Conservation (phyloP, 768 basidiomycete genomes). For the Phylloporus sp. region DNA sequence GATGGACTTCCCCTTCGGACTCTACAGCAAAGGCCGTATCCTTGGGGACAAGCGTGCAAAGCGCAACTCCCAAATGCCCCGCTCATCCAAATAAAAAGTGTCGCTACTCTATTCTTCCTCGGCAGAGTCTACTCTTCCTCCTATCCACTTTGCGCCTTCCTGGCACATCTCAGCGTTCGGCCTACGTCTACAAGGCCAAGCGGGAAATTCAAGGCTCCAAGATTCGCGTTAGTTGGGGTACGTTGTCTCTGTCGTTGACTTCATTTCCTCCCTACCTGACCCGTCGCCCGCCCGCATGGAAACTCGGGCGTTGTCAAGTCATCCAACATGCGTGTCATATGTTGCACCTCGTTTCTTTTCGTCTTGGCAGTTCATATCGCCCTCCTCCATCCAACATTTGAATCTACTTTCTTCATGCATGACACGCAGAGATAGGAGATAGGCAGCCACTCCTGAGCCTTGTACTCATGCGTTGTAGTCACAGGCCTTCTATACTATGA, state of each 20-base stretch:
- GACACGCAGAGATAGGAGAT: no score
- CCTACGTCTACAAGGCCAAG: constrained; percentile 98
- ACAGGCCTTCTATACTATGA: no score
- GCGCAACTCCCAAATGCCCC: constrained; percentile 96
- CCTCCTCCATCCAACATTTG: constrained; percentile 66
- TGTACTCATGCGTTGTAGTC: no score
- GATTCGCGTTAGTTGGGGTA: constrained; percentile 97
- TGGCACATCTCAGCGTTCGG: constrained; percentile 63
- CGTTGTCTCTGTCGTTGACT: constrained; percentile 25
- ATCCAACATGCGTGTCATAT: constrained; percentile 84
- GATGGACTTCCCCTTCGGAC: constrained; percentile 44
- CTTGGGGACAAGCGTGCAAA: constrained; percentile 98
- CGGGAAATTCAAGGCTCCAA: constrained; percentile 91
- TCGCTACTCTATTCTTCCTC: constrained; percentile 92
- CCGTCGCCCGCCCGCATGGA: constrained; percentile 87
- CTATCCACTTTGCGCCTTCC: neutral
- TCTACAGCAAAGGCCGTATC: constrained; percentile 95
- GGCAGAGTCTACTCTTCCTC: constrained; percentile 71
- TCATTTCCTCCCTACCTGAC: neutral
- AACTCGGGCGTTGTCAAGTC: constrained; percentile 93
- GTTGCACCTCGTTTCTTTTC: constrained; percentile 21
- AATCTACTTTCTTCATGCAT: no score
- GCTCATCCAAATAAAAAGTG: constrained; percentile 96
- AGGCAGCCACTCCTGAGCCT: no score
- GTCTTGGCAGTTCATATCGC: neutral